Evolutionary conservation across 768 basidiomycete genomes (phyloP).

Genomic region (Crucibulum laeve): DNA sequence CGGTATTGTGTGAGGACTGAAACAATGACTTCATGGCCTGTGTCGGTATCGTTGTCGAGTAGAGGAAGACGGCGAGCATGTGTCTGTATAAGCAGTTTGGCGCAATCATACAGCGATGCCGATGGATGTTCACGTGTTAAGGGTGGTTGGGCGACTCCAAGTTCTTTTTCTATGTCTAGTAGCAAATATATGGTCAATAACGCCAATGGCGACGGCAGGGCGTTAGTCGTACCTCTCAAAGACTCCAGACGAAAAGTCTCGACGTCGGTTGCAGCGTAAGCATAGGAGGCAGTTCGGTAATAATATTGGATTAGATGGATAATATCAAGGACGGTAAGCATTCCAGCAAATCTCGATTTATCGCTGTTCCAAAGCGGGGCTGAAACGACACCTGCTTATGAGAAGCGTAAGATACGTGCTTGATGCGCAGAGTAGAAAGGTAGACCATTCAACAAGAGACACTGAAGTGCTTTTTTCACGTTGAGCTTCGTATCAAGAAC

Average conservation of each 20-base stretch:
- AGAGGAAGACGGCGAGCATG: slow-evolving; percentile 93
- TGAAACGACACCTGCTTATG: slow-evolving; percentile 81
- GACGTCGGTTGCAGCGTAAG: slow-evolving; percentile 84
- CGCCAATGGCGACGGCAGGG: slow-evolving; percentile 1
- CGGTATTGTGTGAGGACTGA: slow-evolving; percentile 97
- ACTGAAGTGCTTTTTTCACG: slow-evolving; percentile 92
- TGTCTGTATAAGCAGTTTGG: slow-evolving; percentile 86
- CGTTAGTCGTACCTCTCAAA: slow-evolving; percentile 61
- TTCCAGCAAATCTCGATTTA: slow-evolving; percentile 88
- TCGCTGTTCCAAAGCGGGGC: slow-evolving; percentile 98
- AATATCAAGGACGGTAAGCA: slow-evolving; percentile 99
- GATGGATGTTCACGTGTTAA: slow-evolving; percentile 85
- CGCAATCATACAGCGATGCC: slow-evolving; percentile 85
- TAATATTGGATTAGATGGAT: slow-evolving; percentile 99
- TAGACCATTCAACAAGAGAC: slow-evolving; percentile 75
- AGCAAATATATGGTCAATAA: slow-evolving; percentile 5
- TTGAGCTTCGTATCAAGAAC: slow-evolving; percentile 94
- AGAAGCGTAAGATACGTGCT: slow-evolving; percentile 5
- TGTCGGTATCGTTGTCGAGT: slow-evolving; percentile 89
- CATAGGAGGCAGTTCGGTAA: slow-evolving; percentile 82
- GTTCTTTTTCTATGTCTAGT: slow-evolving; percentile 87
- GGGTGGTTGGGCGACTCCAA: slow-evolving; percentile 90
- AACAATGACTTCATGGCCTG: slow-evolving; percentile 92
- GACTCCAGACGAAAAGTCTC: slow-evolving; percentile 88
- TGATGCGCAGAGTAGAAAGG: slow-evolving; percentile 4